phyloP scores from a whole-genome alignment of 768 basidiomycete genomes.

The Polyporus arcularius region DNA sequence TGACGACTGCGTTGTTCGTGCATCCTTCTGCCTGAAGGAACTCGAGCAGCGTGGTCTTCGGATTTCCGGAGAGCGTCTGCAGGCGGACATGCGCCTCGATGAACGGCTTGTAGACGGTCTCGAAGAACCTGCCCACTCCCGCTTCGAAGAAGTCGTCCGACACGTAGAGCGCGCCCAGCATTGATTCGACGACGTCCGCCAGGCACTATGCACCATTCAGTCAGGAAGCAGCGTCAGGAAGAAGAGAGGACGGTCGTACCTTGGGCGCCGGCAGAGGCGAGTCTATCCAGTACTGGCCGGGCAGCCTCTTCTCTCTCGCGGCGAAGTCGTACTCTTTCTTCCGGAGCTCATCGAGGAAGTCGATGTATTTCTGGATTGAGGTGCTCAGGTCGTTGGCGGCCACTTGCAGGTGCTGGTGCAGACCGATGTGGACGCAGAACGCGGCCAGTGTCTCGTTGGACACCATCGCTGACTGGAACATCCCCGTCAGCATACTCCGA shows the following conservation, averaged over 20 bases:
- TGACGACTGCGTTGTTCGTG: constrained; percentile 61
- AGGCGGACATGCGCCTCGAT: constrained; percentile 75
- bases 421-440: constrained; percentile 67
- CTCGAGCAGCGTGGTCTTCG: constrained; percentile 74
- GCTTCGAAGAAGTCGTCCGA: constrained; percentile 67
- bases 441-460: constrained; percentile 79
- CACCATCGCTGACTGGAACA: constrained; percentile 75
- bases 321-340: constrained; percentile 49
- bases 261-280: constrained; percentile 66
- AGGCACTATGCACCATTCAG: constrained; percentile 49
- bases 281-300: constrained; percentile 79
- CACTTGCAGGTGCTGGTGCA: constrained; percentile 62
- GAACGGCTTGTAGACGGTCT: constrained; percentile 71
- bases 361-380: constrained; percentile 55
- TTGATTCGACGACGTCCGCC: constrained; percentile 79
- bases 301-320: constrained; percentile 47
- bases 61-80: constrained; percentile 74
- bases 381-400: constrained; percentile 54
- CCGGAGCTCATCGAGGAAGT: constrained; percentile 47
- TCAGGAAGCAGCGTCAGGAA: not conserved
- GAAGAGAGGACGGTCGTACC: constrained; percentile 37
- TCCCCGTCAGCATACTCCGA: not conserved
- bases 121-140: constrained; percentile 67
- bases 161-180: constrained; percentile 78
- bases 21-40: constrained; percentile 73